phyloP scores from a whole-genome alignment of 2,329 filamentous ascomycete species.

The Microdochium trichocladiopsis region DNA sequence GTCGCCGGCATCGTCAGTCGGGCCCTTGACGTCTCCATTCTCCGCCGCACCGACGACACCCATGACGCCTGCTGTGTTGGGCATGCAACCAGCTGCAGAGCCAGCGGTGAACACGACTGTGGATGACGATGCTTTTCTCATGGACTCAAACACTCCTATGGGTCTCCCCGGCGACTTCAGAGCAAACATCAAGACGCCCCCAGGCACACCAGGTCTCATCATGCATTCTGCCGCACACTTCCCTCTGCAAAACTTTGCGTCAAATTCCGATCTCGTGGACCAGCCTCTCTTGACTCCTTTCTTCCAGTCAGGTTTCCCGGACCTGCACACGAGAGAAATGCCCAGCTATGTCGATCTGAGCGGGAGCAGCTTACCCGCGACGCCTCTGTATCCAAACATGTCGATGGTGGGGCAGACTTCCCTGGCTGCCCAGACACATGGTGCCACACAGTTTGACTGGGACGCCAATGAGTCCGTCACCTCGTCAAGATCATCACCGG shows the following conservation, averaged over 20 bases:
- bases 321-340: slow-evolving; percentile 30
- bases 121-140: slow-evolving; percentile 27
- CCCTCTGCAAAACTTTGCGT: slow-evolving; percentile 29
- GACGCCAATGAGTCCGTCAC: slow-evolving; percentile 34
- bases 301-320: slow-evolving; percentile 37
- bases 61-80: slow-evolving; percentile 36
- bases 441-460: slow-evolving; percentile 41
- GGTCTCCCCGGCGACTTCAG: neutral
- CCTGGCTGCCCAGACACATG: slow-evolving; percentile 24
- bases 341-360: slow-evolving; percentile 37
- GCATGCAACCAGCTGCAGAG: slow-evolving; percentile 29
- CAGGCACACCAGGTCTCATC: slow-evolving; percentile 42
- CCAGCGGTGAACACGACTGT: slow-evolving; percentile 28
- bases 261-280: slow-evolving; percentile 26
- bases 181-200: slow-evolving; percentile 42
- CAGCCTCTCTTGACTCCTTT: slow-evolving; percentile 42
- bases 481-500: slow-evolving; percentile 27
- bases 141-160: slow-evolving; percentile 1
- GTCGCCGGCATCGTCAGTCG: slow-evolving; percentile 36
- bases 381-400: slow-evolving; percentile 35
- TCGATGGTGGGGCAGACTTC: slow-evolving; percentile 30
- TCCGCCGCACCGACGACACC: slow-evolving; percentile 41
- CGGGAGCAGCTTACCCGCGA: slow-evolving; percentile 37
- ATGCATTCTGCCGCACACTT: slow-evolving; percentile 31
- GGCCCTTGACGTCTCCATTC: slow-evolving; percentile 25